Evolutionary conservation across 495 filamentous ascomycete genomes (phyloP).

Genomic region (Aspergillus saccharolyticus): DNA sequence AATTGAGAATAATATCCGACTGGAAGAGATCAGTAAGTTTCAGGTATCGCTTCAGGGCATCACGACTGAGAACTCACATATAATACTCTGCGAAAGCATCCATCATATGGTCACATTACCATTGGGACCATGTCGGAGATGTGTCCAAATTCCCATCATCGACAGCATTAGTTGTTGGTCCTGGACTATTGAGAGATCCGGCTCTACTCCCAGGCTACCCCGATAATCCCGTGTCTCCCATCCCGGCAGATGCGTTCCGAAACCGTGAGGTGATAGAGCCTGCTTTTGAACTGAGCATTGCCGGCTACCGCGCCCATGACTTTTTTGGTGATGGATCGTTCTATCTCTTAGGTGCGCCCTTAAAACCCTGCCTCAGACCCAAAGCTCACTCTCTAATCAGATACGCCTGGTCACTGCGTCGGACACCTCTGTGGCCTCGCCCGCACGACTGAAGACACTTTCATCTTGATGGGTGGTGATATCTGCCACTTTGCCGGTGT

Average conservation of each 20-base stretch:
- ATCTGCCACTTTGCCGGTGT: slow-evolving; percentile 49
- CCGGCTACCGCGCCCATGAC: slow-evolving; percentile 42
- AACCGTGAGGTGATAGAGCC: slow-evolving; percentile 9
- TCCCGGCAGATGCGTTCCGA: slow-evolving; percentile 9
- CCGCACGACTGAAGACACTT: slow-evolving; percentile 29
- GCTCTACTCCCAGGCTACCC: slow-evolving; percentile 29
- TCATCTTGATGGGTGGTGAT: slow-evolving; percentile 50
- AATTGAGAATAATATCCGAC: slow-evolving; percentile 12
- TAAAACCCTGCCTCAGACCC: no score
- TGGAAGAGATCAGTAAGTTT: slow-evolving; percentile 7
- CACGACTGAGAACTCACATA: not conserved
- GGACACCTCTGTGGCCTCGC: slow-evolving; percentile 38
- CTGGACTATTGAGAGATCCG: slow-evolving; percentile 24
- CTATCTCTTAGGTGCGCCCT: slow-evolving; percentile 28
- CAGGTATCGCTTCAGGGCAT: not conserved
- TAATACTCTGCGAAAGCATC: not conserved
- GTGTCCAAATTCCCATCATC: slow-evolving; percentile 26
- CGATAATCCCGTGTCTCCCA: slow-evolving; percentile 12
- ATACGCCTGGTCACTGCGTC: slow-evolving; percentile 37
- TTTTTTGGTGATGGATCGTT: slow-evolving; percentile 45
- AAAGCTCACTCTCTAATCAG: not conserved
- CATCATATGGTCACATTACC: slow-evolving; percentile 18
- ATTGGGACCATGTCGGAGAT: slow-evolving; percentile 31
- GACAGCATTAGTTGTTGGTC: slow-evolving; percentile 28
- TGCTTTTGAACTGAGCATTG: slow-evolving; percentile 8